Base-by-base conservation (phyloP, 1,284 basidiomycete genomes). In the Schizopora paradoxa region DNA sequence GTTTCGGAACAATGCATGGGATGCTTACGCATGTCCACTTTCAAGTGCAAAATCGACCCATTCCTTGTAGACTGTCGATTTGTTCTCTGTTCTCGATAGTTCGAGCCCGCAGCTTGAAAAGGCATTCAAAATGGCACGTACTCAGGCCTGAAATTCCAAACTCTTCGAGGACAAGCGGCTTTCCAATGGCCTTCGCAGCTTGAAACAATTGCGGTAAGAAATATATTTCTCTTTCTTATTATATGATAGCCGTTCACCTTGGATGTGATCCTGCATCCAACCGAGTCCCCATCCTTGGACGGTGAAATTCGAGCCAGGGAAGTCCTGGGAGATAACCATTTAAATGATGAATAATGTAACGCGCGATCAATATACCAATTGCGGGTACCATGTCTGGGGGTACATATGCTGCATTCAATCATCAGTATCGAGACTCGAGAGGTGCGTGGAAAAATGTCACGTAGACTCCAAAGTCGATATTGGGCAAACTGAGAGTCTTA, bases 401-500 rank as follows among this genome's bases (percentile, higher is more conserved):
- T 78, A 77, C 47, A 77, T 57, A 51, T 77, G 76, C 74, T 77
- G 42, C 27, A 31, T 27, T 34, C 31, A 48, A 27, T 27, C 33
- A 38, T 40, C 22, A 53, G 7, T 4, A 22, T 6, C n/a, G 35
- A 34, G 25, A 26, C 41, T 33, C 21, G 11, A 7, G 23, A n/a
- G 21, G 8, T 43, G 13, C 19, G 7, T 10, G 13, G 26, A 11
- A 6, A 28, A 1, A n/a, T 58, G 69, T 58, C 49, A 77, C 74
- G 49, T 78, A 77, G 34, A 67, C 72, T 5, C 66, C 75, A 52
- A 79, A 78, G 55, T 78, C 76, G 47, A 79, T 72, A 54, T 78
- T 77, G 4, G 69, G 63, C 23, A 79, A 60, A 0, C 58, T 58
- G 23, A 77, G 58, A 35, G 74, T 73, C 1, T 57, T 57, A 32